Evolutionary conservation across 805 yeast species (phyloP).

Genomic region (Wickerhamiella parazyma): DNA sequence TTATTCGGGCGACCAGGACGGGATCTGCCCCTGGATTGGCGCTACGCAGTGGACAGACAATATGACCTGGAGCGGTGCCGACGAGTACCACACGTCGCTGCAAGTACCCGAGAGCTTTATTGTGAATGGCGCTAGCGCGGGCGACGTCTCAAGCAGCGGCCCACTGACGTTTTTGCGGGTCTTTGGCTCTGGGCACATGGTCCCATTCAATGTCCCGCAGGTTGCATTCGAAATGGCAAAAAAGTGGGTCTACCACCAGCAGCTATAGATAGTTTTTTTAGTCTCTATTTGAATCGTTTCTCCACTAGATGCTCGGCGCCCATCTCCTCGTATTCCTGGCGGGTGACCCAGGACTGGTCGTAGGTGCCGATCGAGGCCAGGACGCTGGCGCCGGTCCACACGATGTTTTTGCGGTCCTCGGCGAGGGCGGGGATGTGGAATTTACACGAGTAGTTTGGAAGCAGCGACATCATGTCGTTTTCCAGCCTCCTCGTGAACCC

Average conservation of each 20-base stretch:
- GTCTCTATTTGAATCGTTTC: slow-evolving; percentile 11
- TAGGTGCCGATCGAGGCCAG: slow-evolving; percentile 78
- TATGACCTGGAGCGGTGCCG: slow-evolving; percentile 51
- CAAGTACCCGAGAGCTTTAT: slow-evolving; percentile 18
- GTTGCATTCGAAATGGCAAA: slow-evolving; percentile 67
- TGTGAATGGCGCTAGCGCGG: slow-evolving; percentile 36
- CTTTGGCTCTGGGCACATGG: slow-evolving; percentile 88
- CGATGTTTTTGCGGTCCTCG: slow-evolving; percentile 60
- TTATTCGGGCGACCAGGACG: slow-evolving; percentile 95
- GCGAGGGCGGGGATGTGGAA: slow-evolving; percentile 57
- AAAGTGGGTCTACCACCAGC: slow-evolving; percentile 45
- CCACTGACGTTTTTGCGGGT: slow-evolving; percentile 68
- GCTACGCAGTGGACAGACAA: slow-evolving; percentile 69
- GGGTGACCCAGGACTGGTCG: slow-evolving; percentile 91
- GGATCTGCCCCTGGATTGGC: slow-evolving; percentile 91
- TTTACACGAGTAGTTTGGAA: slow-evolving; percentile 75
- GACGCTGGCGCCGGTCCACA: slow-evolving; percentile 90
- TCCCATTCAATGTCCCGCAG: slow-evolving; percentile 81
- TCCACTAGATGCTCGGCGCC: slow-evolving; percentile 61
- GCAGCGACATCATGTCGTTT: slow-evolving; percentile 48
- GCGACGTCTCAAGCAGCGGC: slow-evolving; percentile 47
- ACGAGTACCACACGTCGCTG: slow-evolving; percentile 35
- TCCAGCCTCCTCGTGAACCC: slow-evolving; percentile 66
- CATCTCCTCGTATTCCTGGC: slow-evolving; percentile 73
- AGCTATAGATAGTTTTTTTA: background rate